Evolutionary conservation across 176 grass and related monocot species (phyloP), one percentile per base, ranked within the genome.

Genomic region (Bolboschoenus planiculmis): DNA sequence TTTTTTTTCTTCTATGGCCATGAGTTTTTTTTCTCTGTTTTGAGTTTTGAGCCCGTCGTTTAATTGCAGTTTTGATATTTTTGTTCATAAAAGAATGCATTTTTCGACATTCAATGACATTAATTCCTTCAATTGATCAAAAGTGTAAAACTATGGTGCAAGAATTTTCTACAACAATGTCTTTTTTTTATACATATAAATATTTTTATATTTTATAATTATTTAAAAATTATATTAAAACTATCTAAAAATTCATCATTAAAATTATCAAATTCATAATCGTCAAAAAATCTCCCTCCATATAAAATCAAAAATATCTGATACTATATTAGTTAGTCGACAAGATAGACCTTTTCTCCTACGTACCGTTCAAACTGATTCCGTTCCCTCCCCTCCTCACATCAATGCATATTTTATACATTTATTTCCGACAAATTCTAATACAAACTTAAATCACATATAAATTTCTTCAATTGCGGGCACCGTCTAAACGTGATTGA

Each of bases 271-370:
- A 46, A 46, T 10, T 46, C 0, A 46, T 46, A 46, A 46, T n/a
- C n/a, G n/a, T n/a, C n/a, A n/a, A n/a, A n/a, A 46, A 46, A 10
- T 43, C 40, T 43, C 40, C 3, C 40, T 43, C 8, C 53, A 21
- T 18, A 4, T 5, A 6, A n/a, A 56, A 56, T n/a, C n/a, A n/a
- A n/a, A n/a, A 2, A 5, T 59, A 23, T 5, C 10, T 33, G 13
- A 46, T 48, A 0, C 47, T 74, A 30, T 47, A 74, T 10, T 61
- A 9, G 26, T 81, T 81, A 42, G 79, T 81, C 4, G 56, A 81
- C 56, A 64, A 81, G 79, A 47, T 81, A 44, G 79, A 64, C 57
- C 36, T 64, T 47, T 81, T 63, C 55, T 81, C 78, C 8, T 79
- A 58, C 51, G 18, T 36, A 56, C 33, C 16, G 0, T 79, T 79